Evolutionary conservation across 768 basidiomycete genomes (phyloP).

Genomic region (Panaeolus cyanescens): DNA sequence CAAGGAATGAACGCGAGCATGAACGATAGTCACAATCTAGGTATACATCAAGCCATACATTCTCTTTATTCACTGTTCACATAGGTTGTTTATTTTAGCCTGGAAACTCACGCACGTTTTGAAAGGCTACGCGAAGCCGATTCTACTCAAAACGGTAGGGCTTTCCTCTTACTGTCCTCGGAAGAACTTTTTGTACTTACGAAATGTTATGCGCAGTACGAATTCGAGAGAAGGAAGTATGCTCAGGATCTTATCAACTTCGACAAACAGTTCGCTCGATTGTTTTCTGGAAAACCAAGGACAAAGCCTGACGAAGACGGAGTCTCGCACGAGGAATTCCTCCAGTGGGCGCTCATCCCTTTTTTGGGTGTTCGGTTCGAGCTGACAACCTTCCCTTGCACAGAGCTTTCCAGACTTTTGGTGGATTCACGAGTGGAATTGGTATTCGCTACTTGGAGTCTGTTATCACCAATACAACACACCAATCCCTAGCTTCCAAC

Average conservation of each 20-base stretch:
- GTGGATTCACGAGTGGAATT: constrained; percentile 56
- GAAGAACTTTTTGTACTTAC: neutral
- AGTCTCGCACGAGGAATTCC: constrained; percentile 54
- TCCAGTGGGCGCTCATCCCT: constrained; percentile 28
- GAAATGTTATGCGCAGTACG: constrained; percentile 49
- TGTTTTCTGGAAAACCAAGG: constrained; percentile 71
- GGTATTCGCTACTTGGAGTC: constrained; percentile 55
- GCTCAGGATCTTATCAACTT: constrained; percentile 75
- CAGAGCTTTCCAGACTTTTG: constrained; percentile 54
- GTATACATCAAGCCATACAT: constrained; percentile 25
- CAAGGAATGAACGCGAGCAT: constrained; percentile 82
- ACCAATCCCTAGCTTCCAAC: constrained; percentile 39
- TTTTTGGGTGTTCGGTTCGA: neutral
- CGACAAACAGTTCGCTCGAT: constrained; percentile 61
- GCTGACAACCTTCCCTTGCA: neutral
- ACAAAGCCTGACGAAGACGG: constrained; percentile 48
- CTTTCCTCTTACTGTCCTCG: constrained; percentile 13
- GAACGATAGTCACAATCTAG: constrained; percentile 74
- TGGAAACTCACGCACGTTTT: constrained; percentile 67
- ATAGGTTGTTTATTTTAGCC: constrained; percentile 25
- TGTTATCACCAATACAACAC: constrained; percentile 36
- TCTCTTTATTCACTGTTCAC: neutral
- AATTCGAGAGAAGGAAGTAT: constrained; percentile 64
- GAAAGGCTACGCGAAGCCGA: constrained; percentile 50
- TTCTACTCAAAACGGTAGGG: constrained; percentile 51